A percentile compares a stretch with the other conserved stretches of the same genome.
Evolutionary conservation across 495 filamentous ascomycete genomes (phyloP).

Genomic region (Staphylotrichum longicolle): DNA sequence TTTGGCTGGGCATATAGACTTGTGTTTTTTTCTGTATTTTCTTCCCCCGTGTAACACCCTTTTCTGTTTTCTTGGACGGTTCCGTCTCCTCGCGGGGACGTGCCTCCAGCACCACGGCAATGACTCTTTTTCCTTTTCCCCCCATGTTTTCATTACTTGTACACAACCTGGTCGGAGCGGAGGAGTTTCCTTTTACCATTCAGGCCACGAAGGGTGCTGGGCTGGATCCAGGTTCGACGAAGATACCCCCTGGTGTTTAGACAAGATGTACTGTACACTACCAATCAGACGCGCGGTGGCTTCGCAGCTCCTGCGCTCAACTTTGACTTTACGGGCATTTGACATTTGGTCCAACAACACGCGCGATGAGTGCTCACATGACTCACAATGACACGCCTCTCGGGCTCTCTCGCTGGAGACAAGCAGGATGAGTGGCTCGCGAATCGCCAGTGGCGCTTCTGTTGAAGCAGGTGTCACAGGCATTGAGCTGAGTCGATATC

Average conservation of each 20-base stretch:
- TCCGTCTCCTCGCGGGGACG: constrained; percentile 32
- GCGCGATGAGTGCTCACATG: neutral
- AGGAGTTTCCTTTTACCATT: constrained; percentile 27
- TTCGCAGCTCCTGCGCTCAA: constrained; percentile 35
- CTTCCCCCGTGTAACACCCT: constrained; percentile 15
- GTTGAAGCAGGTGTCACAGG: no score
- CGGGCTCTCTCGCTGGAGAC: no score
- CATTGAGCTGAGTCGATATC: no score
- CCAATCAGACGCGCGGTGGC: constrained; percentile 41
- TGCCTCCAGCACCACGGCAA: constrained; percentile 20
- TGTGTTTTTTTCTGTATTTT: constrained; percentile 32
- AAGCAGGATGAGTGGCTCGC: no score
- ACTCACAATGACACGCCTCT: no score
- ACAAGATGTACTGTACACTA: constrained; percentile 42
- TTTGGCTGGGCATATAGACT: constrained; percentile 45
- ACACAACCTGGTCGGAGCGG: constrained; percentile 31
- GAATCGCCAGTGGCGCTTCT: no score
- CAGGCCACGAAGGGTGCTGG: constrained; percentile 39
- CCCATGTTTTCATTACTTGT: constrained; percentile 28
- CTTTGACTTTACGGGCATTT: constrained; percentile 7
- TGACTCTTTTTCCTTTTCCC: constrained; percentile 28
- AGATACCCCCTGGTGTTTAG: constrained; percentile 48
- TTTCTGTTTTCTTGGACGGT: no score
- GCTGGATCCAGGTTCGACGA: constrained; percentile 50
- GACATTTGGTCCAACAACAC: neutral